phyloP scores from a whole-genome alignment of 345 rosid species.

The Ceriops tagal region DNA sequence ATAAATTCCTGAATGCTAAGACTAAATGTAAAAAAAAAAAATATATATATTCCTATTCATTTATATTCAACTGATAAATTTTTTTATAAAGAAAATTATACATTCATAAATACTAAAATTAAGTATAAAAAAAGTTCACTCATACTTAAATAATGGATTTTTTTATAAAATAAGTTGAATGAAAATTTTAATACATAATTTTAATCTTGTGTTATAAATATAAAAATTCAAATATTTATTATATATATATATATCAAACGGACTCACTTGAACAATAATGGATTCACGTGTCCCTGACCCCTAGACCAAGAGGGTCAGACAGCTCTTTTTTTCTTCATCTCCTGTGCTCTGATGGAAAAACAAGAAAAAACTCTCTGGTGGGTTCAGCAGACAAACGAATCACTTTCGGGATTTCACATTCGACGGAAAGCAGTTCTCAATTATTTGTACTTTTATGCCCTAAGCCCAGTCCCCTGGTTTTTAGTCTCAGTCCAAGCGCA shows the following conservation, averaged over 20 bases:
- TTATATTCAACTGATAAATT: too few relatives aligned
- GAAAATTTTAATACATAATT: too few relatives aligned
- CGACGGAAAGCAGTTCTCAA: constrained; percentile 1
- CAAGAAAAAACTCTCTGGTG: not conserved
- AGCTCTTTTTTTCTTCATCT: not conserved
- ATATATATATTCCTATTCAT: too few relatives aligned
- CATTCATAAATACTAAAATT: too few relatives aligned
- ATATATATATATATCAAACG: not conserved
- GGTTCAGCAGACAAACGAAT: not conserved
- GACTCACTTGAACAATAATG: constrained; percentile 11
- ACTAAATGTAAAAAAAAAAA: too few relatives aligned
- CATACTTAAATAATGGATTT: too few relatives aligned
- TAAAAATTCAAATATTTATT: too few relatives aligned
- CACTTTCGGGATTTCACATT: not conserved
- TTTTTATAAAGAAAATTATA: too few relatives aligned
- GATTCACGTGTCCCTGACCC: not conserved
- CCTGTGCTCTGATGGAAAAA: not conserved
- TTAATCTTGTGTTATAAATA: too few relatives aligned
- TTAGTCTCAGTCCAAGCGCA: constrained; percentile 1
- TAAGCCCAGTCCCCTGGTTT: constrained; percentile 13
- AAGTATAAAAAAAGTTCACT: too few relatives aligned
- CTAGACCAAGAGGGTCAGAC: not conserved
- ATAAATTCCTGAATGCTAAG: too few relatives aligned
- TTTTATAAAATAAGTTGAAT: too few relatives aligned
- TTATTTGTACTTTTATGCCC: constrained; percentile 1